Base-by-base conservation (phyloP, 768 basidiomycete genomes). In the Fistulinella prunicolor region DNA sequence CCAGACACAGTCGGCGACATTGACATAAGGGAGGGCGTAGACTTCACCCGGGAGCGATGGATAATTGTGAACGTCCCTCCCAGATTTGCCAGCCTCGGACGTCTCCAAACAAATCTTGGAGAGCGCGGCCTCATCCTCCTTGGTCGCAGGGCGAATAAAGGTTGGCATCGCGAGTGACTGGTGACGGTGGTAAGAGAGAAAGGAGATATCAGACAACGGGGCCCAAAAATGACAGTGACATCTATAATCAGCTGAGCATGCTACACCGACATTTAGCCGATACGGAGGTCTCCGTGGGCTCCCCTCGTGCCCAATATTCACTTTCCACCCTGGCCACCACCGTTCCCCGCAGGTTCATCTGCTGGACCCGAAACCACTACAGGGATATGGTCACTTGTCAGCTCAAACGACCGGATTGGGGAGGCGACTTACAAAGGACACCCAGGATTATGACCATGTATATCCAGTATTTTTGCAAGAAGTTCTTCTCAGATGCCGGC, bases 401-500 rank as follows among this genome's bases (percentile, higher is more conserved):
- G 26, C 10, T 14, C 9, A 30, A 24, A 51, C 23, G 14, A 28
- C 41, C 8, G 16, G 20, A 21, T 13, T 24, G 4, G 35, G 20
- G 22, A 42, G 4, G 19, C 12, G 44, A 77, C 83, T 66, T 60
- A 88, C 85, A 44, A 16, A 86, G 59, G 37, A 82, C 78, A 16
- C 86, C 60, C 9, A 85, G 64, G 37, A 79, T 64, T 3, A 81
- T 74, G 35, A 76, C 70, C 30, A 90, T 78, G 58, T 92, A 93
- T 66, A 93, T 73, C 93, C 93, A 94, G 66, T 94, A 94, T 64
- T 93, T 94, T 60, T 90, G 86, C 35, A 93, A 47, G 66, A 94
- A 90, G 10, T 81, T 71, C 66, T 92, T 87, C 61, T 94, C 89
- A 0, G 78, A 76, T 28, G 71, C 63, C 0, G 83, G 78, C 48